Base-by-base conservation (phyloP, 2,329 filamentous ascomycete genomes). In the Penicillium fuscoglaucum region DNA sequence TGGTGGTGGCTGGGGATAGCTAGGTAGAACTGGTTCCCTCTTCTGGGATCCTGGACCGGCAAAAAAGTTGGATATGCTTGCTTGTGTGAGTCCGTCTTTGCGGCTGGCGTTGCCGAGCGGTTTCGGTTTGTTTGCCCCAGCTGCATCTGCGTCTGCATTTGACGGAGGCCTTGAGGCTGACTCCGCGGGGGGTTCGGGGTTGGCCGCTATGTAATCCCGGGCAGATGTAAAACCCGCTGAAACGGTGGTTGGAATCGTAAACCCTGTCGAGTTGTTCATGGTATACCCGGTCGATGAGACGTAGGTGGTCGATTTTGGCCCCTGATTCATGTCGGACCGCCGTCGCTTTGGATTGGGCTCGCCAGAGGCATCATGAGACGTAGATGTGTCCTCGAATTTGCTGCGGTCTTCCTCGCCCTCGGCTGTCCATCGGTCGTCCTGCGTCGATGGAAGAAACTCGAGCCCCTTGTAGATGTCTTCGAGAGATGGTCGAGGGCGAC, bases 381-480 rank as follows among this genome's bases (percentile, higher is more conserved):
- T 56, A 50, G 66, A 53, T 37, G 67, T 65, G 19, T 59, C 66
- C 46, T 78, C 73, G 76, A 78, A 80, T 59, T 73, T 74, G 5
- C 66, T 57, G 26, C 66, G 66, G 41, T 68, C 67, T 50, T 78
- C 80, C 68, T 82, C 79, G 5, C 88, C 89, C 48, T 88, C 85
- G 3, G 85, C 67, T 0, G 90, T 88, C 76, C 87, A 91, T 12
- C 82, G 70, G 61, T 90, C 84, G 70, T 95, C 91, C 66, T 77
- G 44, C 77, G 81, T 57, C 82, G 83, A 74, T 87, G 81, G 56
- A 15, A 73, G 64, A 12, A 65, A 65, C 37, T 68, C 61, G 61
- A 80, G 68, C 47, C 73, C 70, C 58, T 82, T 79, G 52, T 82
- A 82, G 46, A 91, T 81, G 31, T 77, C 73, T 48, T 81, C 74